phyloP scores from a whole-genome alignment of 306 rosid genomes.

The Dryas drummondii region DNA sequence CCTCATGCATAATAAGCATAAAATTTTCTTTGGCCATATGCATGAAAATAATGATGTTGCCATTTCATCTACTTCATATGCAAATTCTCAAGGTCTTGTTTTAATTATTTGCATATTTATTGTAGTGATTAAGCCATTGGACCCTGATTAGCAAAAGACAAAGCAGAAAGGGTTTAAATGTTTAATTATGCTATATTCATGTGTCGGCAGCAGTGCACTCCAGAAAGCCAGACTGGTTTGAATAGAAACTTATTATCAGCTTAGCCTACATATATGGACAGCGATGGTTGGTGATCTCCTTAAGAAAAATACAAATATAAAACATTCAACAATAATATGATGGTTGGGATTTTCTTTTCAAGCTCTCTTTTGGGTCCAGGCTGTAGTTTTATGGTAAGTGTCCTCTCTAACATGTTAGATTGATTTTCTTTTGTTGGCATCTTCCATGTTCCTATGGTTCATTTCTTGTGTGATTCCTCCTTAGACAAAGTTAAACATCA shows the following conservation, averaged over 20 bases:
- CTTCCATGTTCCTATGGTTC: neutral
- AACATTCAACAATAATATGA: slow-evolving; percentile 7
- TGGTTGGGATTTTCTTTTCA: slow-evolving; percentile 29
- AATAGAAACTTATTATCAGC: neutral
- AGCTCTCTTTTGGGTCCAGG: slow-evolving; percentile 8
- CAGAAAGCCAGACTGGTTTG: slow-evolving; percentile 11
- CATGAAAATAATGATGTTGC: neutral
- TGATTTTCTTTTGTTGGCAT: slow-evolving; percentile 11
- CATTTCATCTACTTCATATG: too few relatives aligned
- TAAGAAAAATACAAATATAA: neutral
- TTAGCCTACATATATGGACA: slow-evolving; percentile 8
- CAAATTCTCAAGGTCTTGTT: too few relatives aligned
- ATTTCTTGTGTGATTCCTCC: neutral
- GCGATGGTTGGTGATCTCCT: slow-evolving; percentile 8
- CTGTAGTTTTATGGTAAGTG: slow-evolving; percentile 13
- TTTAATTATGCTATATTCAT: neutral
- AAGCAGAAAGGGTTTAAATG: neutral
- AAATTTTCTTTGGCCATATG: neutral
- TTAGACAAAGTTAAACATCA: neutral
- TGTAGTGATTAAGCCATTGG: neutral
- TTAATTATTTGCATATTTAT: too few relatives aligned
- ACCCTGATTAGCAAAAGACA: slow-evolving; percentile 4
- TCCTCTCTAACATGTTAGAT: neutral
- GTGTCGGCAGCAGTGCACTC: slow-evolving; percentile 19
- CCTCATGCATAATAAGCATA: neutral